Evolutionary conservation across 2,329 filamentous ascomycete genomes (phyloP), one percentile per base, ranked within the genome.

Genomic region (Westerdykella aurantiaca): DNA sequence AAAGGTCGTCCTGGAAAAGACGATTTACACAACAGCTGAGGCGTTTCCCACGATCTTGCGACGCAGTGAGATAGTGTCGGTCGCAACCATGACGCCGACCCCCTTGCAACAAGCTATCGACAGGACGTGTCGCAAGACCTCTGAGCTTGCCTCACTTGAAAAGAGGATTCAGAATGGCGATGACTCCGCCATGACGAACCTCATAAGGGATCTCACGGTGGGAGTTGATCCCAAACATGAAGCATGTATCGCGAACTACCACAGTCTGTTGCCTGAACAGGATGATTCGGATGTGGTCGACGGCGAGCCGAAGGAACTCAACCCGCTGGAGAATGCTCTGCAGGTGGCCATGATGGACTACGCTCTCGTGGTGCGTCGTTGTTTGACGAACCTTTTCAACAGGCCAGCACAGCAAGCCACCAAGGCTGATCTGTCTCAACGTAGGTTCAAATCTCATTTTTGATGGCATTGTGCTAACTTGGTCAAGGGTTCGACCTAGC

Each of bases 71-170:
- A 86, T 97, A 47, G 70, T 94, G 12, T 73, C 80, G 6, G 75
- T 79, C 1, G 78, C 83, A 14, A 82, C 84, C 39, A 66, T 88
- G 14, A 76, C 76, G 10, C 73, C 96, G 21, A 79, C 78, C 25
- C 82, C 90, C 6, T 74, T 93, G 46, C 86, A 96, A 67, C 90
- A 88, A n/a, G 91, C 86, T 0, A 75, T 97, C 48, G 91, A 97
- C 64, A 83, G 91, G 13, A 91, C 93, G 25, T 84, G 88, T 56
- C 82, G 90, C 46, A 96, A 96, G 72, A 95, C 91, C 1, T 81
- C 87, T 46, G 91, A 97, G 67, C 80, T 97, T 71, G 74, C 80
- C 1, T 69, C 77, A 0, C 72, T 95, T 1, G 88, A 95, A 63
- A 87, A 84, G 63, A 82, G 82, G 39, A 75, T 91, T 7, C 70